Evolutionary conservation across 352 stramenopile genomes (phyloP).

Genomic region (Phytophthora pisi): DNA sequence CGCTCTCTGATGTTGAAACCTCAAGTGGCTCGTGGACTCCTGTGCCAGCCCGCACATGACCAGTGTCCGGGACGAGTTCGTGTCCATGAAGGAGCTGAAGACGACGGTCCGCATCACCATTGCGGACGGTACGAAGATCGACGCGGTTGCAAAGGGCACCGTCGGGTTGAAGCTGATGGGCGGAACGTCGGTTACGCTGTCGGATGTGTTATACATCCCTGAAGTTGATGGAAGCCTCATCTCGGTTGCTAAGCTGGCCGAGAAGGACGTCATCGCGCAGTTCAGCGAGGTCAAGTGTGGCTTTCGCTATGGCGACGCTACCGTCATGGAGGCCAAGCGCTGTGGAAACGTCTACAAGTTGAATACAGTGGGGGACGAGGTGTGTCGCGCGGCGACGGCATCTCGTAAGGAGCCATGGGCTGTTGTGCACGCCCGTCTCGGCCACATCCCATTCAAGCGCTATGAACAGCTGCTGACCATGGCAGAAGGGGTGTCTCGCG

Average conservation of each 20-base stretch:
- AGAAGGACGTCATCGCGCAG: slow-evolving; percentile 19
- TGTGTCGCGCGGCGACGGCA: slow-evolving; percentile 5
- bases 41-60: slow-evolving; percentile 14
- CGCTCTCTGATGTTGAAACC: slow-evolving; percentile 7
- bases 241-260: slow-evolving; percentile 8
- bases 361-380: slow-evolving; percentile 24
- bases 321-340: slow-evolving; percentile 22
- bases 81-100: slow-evolving; percentile 19
- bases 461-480: slow-evolving; percentile 15
- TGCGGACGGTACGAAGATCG: slow-evolving; percentile 24
- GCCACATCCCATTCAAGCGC: slow-evolving; percentile 17
- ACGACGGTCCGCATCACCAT: slow-evolving; percentile 16
- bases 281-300: slow-evolving; percentile 25
- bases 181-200: slow-evolving; percentile 15
- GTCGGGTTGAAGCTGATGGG: slow-evolving; percentile 16
- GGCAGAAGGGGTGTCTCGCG: slow-evolving; percentile 9
- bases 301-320: slow-evolving; percentile 14
- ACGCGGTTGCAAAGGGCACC: slow-evolving; percentile 24
- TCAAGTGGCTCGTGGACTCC: neutral
- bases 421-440: slow-evolving; percentile 10
- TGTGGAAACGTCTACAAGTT: slow-evolving; percentile 26
- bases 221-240: slow-evolving; percentile 2
- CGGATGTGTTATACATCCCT: slow-evolving; percentile 21
- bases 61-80: slow-evolving; percentile 16
- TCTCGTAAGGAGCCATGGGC: slow-evolving; percentile 12